phyloP scores from a whole-genome alignment of 768 basidiomycete species.

The Tricholoma saponaceum region DNA sequence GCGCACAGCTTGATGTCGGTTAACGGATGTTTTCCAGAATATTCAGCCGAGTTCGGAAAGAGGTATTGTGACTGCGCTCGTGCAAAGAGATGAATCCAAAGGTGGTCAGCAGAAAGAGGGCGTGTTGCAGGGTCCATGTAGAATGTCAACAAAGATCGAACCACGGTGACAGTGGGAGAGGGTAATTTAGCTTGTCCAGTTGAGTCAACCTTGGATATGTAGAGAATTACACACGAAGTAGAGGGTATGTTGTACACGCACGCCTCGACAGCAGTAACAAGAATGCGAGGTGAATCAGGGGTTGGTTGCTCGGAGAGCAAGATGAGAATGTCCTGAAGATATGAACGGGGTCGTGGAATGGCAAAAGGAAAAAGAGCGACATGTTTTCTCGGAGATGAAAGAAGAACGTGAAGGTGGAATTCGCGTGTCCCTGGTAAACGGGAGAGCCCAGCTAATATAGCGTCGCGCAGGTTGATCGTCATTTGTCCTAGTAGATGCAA shows the following conservation, averaged over 20 bases:
- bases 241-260: slow-evolving; percentile 69
- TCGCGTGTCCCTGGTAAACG: slow-evolving; percentile 61
- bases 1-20: slow-evolving; percentile 76
- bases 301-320: slow-evolving; percentile 62
- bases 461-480: slow-evolving; percentile 49
- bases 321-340: slow-evolving; percentile 73
- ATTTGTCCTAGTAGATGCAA: neutral
- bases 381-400: slow-evolving; percentile 64
- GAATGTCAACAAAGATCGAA: slow-evolving; percentile 59
- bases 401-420: slow-evolving; percentile 74
- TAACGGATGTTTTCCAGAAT: slow-evolving; percentile 64
- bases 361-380: slow-evolving; percentile 74
- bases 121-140: slow-evolving; percentile 63
- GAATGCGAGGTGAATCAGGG: slow-evolving; percentile 47
- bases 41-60: slow-evolving; percentile 83
- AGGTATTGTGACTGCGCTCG: slow-evolving; percentile 89
- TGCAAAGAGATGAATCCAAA: slow-evolving; percentile 90
- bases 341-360: slow-evolving; percentile 56
- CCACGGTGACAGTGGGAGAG: slow-evolving; percentile 67
- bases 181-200: slow-evolving; percentile 70
- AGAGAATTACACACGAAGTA: slow-evolving; percentile 69
- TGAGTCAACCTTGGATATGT: slow-evolving; percentile 93
- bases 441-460: slow-evolving; percentile 52
- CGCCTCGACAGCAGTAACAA: slow-evolving; percentile 80
- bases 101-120: slow-evolving; percentile 47